Evolutionary conservation across 2,329 filamentous ascomycete species (phyloP), one percentile per base, ranked within the genome.

Genomic region (Arthroderma uncinatum): DNA sequence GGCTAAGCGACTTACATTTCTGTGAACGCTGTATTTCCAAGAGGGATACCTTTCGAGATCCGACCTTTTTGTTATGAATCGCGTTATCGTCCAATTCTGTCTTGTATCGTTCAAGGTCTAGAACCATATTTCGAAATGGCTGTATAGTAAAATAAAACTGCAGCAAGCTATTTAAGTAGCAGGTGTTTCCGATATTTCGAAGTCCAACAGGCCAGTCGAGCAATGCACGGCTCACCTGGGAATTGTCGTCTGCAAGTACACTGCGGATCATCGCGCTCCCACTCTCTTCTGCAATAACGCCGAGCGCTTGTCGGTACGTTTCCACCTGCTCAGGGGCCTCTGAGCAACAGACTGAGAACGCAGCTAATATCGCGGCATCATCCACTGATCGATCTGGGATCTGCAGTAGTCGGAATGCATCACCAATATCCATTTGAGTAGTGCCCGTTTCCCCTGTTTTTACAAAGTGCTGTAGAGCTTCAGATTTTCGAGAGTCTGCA

Each of bases 141-240:
- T 84, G 85, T 57, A 97, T 82, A 0, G 91, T 94, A 69, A 95
- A 96, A 63, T 96, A 86, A 68, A 95, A 97, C 57, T 98, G 93
- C 8, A 98, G 78, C 53, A 98, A 80, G 72, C 92, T 97, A 75
- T 98, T 98, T 56, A 98, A 79, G 66, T 98, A 98, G 70, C 93
- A 98, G 0, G 94, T 98, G 66, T 98, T 98, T 59, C 93, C 91
- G 58, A 97, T 95, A 64, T 97, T 98, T 61, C 84, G 81, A 4
- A 97, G 79, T 0, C 93, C 93, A 21, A 95, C 87, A 0, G 93
- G 93, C 70, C 88, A 83, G 30, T 81, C 76, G 50, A 73, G 70
- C 59, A 64, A 67, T 37, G 71, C 66, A 52, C 67, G 65, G 61
- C 68, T 65, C 19, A 67, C 60, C 39, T 70, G 66, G 2, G 59